phyloP scores from a whole-genome alignment of 352 stramenopile genomes.

The Phytophthora constricta region DNA sequence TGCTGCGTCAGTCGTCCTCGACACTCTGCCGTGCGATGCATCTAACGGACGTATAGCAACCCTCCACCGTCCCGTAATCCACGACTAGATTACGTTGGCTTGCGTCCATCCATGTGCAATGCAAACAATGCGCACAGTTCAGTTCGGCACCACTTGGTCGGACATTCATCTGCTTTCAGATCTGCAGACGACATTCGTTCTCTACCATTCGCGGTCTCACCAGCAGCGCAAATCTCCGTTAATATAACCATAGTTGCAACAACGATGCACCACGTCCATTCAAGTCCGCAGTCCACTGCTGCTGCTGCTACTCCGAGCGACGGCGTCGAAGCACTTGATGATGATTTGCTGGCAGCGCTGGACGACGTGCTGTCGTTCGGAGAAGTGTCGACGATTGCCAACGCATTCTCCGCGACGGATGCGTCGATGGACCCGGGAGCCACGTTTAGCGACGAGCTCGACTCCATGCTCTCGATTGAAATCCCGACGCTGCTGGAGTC shows the following conservation, averaged over 20 bases:
- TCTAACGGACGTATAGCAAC: too few species aligned
- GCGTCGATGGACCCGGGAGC: not conserved
- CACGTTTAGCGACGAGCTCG: constrained; percentile 17
- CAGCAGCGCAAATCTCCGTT: too few species aligned
- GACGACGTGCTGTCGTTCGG: constrained; percentile 42
- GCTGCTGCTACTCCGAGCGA: not conserved
- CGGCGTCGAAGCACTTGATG: constrained; percentile 25
- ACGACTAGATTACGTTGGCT: not conserved
- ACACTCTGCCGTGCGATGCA: too few species aligned
- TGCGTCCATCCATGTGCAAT: constrained; percentile 2
- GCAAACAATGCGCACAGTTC: not conserved
- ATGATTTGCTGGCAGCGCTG: constrained; percentile 35
- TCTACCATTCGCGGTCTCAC: constrained; percentile 1
- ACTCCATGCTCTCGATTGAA: constrained; percentile 26
- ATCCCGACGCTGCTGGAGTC: constrained; percentile 2
- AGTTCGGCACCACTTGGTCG: not conserved
- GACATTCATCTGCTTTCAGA: not conserved
- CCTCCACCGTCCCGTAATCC: constrained; percentile 1
- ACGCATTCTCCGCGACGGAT: constrained; percentile 15
- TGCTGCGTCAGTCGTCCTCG: too few species aligned
- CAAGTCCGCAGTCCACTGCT: not conserved
- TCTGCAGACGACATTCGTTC: not conserved
- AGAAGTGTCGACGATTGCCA: constrained; percentile 15
- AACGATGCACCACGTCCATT: too few species aligned
- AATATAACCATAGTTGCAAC: too few species aligned